These are phyloP conservation scores for Saccharomycopsis javanensis DNA, from an alignment of 805 yeast species.

Conservation along the genomic window DNA sequence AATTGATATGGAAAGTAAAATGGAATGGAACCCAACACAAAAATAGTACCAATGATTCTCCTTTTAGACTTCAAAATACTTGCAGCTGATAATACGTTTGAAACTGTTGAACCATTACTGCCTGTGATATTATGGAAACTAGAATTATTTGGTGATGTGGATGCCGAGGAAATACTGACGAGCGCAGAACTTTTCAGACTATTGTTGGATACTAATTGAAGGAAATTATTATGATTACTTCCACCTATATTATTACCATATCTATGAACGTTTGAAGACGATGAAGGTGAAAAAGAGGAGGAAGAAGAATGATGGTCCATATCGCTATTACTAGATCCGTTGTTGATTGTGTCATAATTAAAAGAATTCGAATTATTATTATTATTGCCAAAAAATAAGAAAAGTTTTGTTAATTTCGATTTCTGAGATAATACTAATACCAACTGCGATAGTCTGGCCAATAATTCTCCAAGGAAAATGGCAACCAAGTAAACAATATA, in stretches of 20 bases:
- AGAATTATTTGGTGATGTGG: neutral
- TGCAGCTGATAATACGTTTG: neutral
- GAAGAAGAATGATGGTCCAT: neutral
- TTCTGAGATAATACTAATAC: neutral
- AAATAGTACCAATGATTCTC: slow-evolving; percentile 27
- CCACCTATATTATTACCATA: neutral
- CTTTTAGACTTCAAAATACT: slow-evolving; percentile 23
- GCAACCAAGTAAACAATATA: slow-evolving; percentile 27
- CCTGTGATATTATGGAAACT: neutral
- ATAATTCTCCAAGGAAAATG: slow-evolving; percentile 16
- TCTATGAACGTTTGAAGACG: neutral
- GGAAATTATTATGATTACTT: neutral
- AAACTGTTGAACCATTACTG: neutral
- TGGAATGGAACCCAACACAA: slow-evolving; percentile 39
- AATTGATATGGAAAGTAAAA: slow-evolving; percentile 75
- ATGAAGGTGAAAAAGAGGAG: neutral
- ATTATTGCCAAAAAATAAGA: neutral
- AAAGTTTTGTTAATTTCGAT: neutral
- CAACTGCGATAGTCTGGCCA: neutral
- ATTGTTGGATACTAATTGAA: neutral
- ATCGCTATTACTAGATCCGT: neutral
- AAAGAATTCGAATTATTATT: neutral
- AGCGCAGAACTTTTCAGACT: neutral
- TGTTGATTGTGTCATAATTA: neutral
- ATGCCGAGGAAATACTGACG: neutral